Evolutionary conservation across 192 early-diverging fungal genomes (phyloP).

Genomic region (Rhizophagus sp.): DNA sequence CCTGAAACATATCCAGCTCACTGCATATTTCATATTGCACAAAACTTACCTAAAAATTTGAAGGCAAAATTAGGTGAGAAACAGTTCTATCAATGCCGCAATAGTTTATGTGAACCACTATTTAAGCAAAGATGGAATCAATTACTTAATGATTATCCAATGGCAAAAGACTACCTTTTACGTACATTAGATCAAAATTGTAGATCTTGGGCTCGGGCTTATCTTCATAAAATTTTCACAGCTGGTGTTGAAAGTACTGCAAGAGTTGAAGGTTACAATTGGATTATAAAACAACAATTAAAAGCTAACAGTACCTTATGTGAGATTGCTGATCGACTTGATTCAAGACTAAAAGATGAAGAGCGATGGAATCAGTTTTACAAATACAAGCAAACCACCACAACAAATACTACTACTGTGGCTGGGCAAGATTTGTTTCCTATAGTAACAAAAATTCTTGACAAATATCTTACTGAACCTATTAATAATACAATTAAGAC

Average conservation of each 20-base stretch:
- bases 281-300: not conserved
- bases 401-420: not conserved
- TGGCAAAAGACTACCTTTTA: not conserved
- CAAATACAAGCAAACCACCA: not conserved
- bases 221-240: not conserved
- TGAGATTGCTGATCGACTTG: not conserved
- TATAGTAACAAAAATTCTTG: not conserved
- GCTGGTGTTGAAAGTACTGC: not conserved
- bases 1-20: no score
- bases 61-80: not conserved
- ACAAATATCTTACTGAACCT: no score
- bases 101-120: not conserved
- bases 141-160: not conserved
- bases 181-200: not conserved
- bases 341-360: not conserved
- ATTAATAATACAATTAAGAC: not conserved
- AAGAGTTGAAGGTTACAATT: not conserved
- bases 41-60: not conserved
- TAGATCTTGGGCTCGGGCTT: not conserved
- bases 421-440: not conserved
- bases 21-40: not conserved
- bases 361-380: not conserved
- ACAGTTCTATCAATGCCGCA: not conserved
- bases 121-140: not conserved
- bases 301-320: not conserved